These are phyloP conservation scores for Phylloporus sp. DNA, from an alignment of 1,284 basidiomycete species.

Conservation along the genomic window DNA sequence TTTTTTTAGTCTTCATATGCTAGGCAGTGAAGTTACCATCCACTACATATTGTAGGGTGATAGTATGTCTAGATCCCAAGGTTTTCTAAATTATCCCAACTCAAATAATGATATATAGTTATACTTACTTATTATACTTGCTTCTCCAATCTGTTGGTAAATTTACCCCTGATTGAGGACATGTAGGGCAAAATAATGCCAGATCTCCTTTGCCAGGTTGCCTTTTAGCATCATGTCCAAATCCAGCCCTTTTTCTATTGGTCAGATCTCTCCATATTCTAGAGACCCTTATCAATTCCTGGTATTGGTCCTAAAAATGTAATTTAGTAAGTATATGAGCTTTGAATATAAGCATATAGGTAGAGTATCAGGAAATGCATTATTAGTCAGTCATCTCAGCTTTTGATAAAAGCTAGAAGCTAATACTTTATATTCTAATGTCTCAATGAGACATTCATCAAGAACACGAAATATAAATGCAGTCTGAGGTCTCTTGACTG, in stretches of 20 bases:
- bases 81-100: no score
- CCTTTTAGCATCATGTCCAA: conserved; percentile 23
- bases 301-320: conserved; percentile 26
- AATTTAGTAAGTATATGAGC: not conserved
- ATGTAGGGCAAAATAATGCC: conserved; percentile 16
- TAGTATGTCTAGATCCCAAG: not conserved
- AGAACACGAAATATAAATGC: conserved; percentile 36
- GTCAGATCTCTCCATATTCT: conserved; percentile 13
- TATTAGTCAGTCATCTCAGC: conserved; percentile 27
- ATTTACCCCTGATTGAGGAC: conserved; percentile 18
- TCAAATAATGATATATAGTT: not conserved
- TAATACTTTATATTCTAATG: conserved; percentile 33
- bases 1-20: not conserved
- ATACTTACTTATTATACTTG: not conserved
- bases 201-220: conserved; percentile 7
- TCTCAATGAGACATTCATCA: conserved; percentile 32
- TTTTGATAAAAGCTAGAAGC: conserved; percentile 33
- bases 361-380: conserved; percentile 22
- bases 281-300: conserved; percentile 14
- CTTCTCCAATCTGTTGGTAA: conserved; percentile 1
- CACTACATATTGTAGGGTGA: not conserved
- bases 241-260: conserved; percentile 8
- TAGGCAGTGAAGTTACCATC: not conserved
- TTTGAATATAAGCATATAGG: not conserved
- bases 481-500: conserved; percentile 25